phyloP scores from a whole-genome alignment of 208 protist species.

The Kentomonas sorsogonicus region DNA sequence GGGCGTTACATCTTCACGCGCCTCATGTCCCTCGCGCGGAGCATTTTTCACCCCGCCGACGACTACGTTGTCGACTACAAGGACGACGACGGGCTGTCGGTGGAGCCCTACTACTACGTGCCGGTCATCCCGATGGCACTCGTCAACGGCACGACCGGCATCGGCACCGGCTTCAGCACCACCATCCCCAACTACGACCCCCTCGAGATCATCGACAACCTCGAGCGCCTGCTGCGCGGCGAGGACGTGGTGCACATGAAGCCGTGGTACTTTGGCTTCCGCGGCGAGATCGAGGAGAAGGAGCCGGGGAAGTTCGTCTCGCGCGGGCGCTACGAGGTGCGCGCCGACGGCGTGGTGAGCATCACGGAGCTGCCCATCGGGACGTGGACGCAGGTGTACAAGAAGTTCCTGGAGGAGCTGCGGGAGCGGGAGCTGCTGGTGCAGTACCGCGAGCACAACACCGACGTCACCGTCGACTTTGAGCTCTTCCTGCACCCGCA shows the following conservation, averaged over 20 bases:
- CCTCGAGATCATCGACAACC: conserved; percentile 92
- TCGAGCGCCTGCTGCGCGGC: conserved; percentile 79
- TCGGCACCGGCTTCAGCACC: conserved; percentile 99
- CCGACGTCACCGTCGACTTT: conserved; percentile 95
- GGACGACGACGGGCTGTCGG: conserved; percentile 97
- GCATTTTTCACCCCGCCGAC: conserved; percentile 96
- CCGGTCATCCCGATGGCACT: conserved; percentile 99
- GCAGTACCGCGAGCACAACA: conserved; percentile 96
- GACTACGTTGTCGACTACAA: conserved; percentile 97
- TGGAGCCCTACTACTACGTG: conserved; percentile 99
- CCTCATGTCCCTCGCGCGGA: conserved; percentile 92
- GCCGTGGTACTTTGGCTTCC: conserved; percentile 99
- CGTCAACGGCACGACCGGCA: conserved; percentile 98
- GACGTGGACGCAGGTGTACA: conserved; percentile 95
- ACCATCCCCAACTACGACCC: conserved; percentile 98
- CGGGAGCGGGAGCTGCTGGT: conserved; percentile 86
- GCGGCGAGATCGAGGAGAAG: conserved; percentile 79
- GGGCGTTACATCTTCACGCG: conserved; percentile 99
- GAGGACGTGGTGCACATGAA: conserved; percentile 75
- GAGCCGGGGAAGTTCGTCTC: conserved; percentile 81
- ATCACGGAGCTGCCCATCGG: conserved; percentile 97
- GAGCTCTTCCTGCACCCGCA: conserved; percentile 88
- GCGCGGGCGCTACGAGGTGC: conserved; percentile 52
- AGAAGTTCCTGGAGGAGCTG: conserved; percentile 92
- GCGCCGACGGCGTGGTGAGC: conserved; percentile 77